Conservation (phyloP, 148 eudicot species). For the Diospyros lotus region DNA sequence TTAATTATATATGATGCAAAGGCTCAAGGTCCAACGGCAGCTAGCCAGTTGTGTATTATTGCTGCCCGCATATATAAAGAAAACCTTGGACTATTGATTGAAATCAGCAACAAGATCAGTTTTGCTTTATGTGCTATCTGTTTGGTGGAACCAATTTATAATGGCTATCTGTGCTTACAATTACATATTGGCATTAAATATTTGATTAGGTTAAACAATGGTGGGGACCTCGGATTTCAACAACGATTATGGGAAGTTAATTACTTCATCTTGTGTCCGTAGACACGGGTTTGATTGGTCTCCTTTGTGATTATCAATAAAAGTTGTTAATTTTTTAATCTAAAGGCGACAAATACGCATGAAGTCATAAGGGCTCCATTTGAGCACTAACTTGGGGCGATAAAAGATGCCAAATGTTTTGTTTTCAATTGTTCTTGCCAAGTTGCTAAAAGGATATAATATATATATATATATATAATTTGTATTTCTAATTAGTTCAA, state of each 20-base stretch:
- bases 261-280: conserved; percentile 23
- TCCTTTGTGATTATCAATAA: conserved; percentile 27
- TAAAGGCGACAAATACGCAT: conserved; percentile 5
- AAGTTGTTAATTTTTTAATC: conserved; percentile 13
- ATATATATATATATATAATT: background rate
- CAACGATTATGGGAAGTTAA: conserved; percentile 15
- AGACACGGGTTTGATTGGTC: conserved; percentile 27
- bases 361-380: conserved; percentile 10
- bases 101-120: conserved; percentile 12
- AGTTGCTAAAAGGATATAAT: background rate
- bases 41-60: too few relatives aligned
- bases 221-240: conserved; percentile 34
- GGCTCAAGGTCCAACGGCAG: background rate
- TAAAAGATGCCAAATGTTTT: conserved; percentile 4
- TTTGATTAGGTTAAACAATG: conserved; percentile 17
- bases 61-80: background rate
- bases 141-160: conserved; percentile 12
- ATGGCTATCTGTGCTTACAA: background rate
- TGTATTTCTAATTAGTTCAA: too few relatives aligned
- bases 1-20: background rate
- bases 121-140: too few relatives aligned
- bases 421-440: background rate
- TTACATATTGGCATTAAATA: background rate
- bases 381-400: conserved; percentile 18
- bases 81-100: conserved; percentile 16